These are phyloP conservation scores for Globisporangium radiosum DNA, from an alignment of 352 stramenopile species.

Conservation along the genomic window DNA sequence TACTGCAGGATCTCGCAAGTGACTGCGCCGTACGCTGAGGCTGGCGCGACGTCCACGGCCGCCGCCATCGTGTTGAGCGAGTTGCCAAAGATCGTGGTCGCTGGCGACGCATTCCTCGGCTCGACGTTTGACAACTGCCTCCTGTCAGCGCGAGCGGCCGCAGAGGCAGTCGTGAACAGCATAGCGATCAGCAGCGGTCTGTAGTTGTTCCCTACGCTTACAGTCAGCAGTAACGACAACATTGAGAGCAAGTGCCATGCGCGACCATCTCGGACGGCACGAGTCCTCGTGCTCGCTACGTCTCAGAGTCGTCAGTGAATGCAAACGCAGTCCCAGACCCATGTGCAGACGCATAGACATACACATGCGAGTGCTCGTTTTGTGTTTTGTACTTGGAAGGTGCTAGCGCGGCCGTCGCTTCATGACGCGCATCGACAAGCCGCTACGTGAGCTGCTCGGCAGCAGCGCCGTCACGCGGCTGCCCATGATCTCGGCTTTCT, in stretches of 20 bases:
- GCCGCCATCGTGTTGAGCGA: constrained; percentile 31
- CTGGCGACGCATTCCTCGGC: constrained; percentile 61
- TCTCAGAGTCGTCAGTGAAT: too few relatives aligned
- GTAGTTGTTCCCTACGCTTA: constrained; percentile 10
- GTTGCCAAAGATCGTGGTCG: constrained; percentile 52
- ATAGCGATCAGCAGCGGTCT: constrained; percentile 24
- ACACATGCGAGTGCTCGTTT: background rate
- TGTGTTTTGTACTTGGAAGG: background rate
- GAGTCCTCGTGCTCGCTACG: too few relatives aligned
- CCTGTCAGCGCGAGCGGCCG: constrained; percentile 44
- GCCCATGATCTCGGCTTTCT: constrained; percentile 7
- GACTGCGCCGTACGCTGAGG: constrained; percentile 32
- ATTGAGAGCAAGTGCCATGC: background rate
- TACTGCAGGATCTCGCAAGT: constrained; percentile 57
- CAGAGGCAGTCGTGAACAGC: constrained; percentile 14
- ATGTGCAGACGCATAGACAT: too few relatives aligned
- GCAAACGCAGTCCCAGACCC: too few relatives aligned
- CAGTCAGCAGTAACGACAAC: background rate
- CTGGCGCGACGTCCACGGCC: constrained; percentile 5
- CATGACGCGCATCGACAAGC: constrained; percentile 5
- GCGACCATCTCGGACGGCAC: too few relatives aligned
- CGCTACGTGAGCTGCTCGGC: background rate
- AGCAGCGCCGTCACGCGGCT: constrained; percentile 6
- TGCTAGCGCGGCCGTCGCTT: constrained; percentile 4
- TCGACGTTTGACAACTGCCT: constrained; percentile 70